phyloP scores from a whole-genome alignment of 495 filamentous ascomycete species.

The Corynascus novoguineensis region DNA sequence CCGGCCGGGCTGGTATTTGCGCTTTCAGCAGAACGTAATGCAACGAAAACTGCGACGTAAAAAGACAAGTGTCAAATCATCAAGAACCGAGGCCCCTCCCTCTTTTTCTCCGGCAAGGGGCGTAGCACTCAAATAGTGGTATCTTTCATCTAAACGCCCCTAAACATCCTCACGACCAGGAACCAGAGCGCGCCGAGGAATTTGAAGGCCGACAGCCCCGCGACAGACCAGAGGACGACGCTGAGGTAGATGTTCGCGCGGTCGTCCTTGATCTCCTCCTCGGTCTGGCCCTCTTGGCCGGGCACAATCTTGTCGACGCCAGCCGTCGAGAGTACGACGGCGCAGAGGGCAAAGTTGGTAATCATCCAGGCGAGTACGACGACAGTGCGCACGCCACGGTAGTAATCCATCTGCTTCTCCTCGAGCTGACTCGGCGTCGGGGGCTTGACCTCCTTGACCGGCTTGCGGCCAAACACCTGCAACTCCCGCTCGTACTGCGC shows the following conservation, averaged over 20 bases:
- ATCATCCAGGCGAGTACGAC: constrained; percentile 97
- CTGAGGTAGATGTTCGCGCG: constrained; percentile 76
- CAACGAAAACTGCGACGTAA: no score
- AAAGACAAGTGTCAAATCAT: no score
- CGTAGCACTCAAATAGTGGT: no score
- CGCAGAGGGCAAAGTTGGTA: constrained; percentile 83
- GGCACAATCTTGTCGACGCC: constrained; percentile 64
- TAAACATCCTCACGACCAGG: constrained; percentile 84
- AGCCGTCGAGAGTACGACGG: constrained; percentile 79
- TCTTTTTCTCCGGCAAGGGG: no score
- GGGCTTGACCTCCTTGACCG: constrained; percentile 59
- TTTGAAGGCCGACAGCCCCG: constrained; percentile 77
- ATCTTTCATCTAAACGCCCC: constrained; percentile 51
- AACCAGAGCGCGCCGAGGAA: constrained; percentile 94
- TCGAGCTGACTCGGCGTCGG: constrained; percentile 50
- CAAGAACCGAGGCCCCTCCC: no score
- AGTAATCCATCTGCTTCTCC: constrained; percentile 96
- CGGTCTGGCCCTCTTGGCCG: constrained; percentile 31
- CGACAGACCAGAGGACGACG: constrained; percentile 89
- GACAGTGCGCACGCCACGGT: constrained; percentile 86
- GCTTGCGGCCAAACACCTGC: constrained; percentile 61
- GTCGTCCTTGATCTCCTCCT: constrained; percentile 41
- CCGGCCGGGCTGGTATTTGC: background rate
- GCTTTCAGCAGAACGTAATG: no score
- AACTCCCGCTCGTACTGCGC: constrained; percentile 89